A percentile compares a stretch with the other conserved stretches of the same genome.
Conservation (phyloP, 2,329 filamentous ascomycete species). For the Cladosporium phlei region DNA sequence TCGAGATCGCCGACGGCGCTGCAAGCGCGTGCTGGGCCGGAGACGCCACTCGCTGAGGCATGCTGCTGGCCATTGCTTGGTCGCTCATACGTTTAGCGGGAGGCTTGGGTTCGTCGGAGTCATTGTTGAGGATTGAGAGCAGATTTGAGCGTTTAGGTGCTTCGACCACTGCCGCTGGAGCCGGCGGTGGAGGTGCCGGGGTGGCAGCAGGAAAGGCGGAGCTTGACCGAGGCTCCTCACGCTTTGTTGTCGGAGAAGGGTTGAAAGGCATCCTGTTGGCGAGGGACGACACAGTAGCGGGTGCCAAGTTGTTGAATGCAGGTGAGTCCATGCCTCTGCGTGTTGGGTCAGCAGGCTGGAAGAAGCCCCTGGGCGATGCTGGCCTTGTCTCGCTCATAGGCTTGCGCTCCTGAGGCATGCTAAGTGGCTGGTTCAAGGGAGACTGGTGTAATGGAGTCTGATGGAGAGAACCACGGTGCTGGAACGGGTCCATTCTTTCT, state of each 20-base stretch:
- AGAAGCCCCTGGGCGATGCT: constrained; percentile 23
- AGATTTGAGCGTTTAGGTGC: constrained; percentile 36
- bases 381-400: constrained; percentile 28
- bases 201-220: constrained; percentile 20
- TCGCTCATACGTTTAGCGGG: constrained; percentile 23
- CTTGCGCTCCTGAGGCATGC: constrained; percentile 24
- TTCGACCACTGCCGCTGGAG: constrained; percentile 23
- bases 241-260: constrained; percentile 29
- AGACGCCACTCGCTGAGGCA: constrained; percentile 4
- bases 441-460: constrained; percentile 25
- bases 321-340: constrained; percentile 19
- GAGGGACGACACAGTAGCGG: constrained; percentile 18
- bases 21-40: constrained; percentile 8
- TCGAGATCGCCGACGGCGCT: constrained; percentile 17
- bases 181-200: constrained; percentile 14
- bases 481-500: constrained; percentile 23
- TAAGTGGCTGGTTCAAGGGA: constrained; percentile 23
- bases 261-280: constrained; percentile 21
- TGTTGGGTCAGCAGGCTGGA: constrained; percentile 14
- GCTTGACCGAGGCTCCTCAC: constrained; percentile 27
- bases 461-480: constrained; percentile 17
- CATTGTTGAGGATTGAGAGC: constrained; percentile 32
- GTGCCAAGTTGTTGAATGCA: constrained; percentile 12
- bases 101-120: constrained; percentile 30
- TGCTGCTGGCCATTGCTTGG: not conserved